phyloP scores from a whole-genome alignment of 2,329 filamentous ascomycete genomes.

The Exophiala spinifera region DNA sequence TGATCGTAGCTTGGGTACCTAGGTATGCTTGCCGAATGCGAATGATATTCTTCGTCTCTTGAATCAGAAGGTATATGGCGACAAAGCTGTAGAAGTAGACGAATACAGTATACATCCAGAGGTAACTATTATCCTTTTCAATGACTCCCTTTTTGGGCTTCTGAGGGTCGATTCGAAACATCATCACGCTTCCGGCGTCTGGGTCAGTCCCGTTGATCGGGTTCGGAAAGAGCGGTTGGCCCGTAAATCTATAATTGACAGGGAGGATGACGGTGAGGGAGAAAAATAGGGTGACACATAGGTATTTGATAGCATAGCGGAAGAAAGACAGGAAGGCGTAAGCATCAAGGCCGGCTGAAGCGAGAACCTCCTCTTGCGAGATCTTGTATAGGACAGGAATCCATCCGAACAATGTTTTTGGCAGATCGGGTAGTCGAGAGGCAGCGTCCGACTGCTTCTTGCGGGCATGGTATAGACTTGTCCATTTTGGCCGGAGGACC shows the following conservation, averaged over 20 bases:
- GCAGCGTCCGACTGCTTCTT: constrained; percentile 70
- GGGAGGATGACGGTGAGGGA: constrained; percentile 77
- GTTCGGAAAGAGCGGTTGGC: constrained; percentile 35
- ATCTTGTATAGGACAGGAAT: constrained; percentile 81
- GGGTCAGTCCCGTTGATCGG: constrained; percentile 23
- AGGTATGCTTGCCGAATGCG: constrained; percentile 84
- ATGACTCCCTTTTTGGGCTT: constrained; percentile 28
- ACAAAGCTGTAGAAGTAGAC: constrained; percentile 86
- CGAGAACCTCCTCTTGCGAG: constrained; percentile 82
- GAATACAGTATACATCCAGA: constrained; percentile 94
- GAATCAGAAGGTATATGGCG: constrained; percentile 76
- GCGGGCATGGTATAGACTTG: constrained; percentile 81
- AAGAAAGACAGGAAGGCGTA: constrained; percentile 96
- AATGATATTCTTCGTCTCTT: constrained; percentile 81
- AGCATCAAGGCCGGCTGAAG: constrained; percentile 87
- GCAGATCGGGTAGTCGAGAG: constrained; percentile 69
- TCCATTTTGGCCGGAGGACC: constrained; percentile 88
- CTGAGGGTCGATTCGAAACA: constrained; percentile 34
- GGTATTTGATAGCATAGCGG: constrained; percentile 86
- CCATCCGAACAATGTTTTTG: constrained; percentile 87
- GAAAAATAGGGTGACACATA: constrained; percentile 76
- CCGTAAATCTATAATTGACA: constrained; percentile 68
- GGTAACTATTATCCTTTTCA: constrained; percentile 52
- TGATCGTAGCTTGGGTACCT: constrained; percentile 90
- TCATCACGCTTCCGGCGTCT: neutral